Conservation (phyloP, 352 stramenopile species). For the Hyaloperonospora brassicae region DNA sequence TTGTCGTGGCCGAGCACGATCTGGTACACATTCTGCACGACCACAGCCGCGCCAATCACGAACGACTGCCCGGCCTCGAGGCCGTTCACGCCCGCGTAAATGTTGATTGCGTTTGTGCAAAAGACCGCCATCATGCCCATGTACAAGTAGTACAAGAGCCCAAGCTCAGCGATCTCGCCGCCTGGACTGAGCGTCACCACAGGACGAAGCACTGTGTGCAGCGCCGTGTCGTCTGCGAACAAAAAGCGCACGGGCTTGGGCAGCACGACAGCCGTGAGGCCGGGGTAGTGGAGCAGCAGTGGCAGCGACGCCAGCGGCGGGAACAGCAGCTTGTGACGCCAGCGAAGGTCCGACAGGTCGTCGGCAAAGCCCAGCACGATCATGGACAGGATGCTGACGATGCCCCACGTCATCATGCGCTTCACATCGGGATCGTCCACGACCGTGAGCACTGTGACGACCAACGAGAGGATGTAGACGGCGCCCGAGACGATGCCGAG, state of each 20-base stretch:
- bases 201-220: slow-evolving; percentile 53
- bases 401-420: slow-evolving; percentile 77
- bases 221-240: slow-evolving; percentile 48
- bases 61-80: slow-evolving; percentile 94
- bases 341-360: slow-evolving; percentile 94
- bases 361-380: slow-evolving; percentile 90
- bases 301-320: slow-evolving; percentile 94
- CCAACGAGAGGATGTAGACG: slow-evolving; percentile 70
- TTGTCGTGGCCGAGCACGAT: slow-evolving; percentile 81
- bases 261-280: slow-evolving; percentile 91
- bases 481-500: slow-evolving; percentile 82
- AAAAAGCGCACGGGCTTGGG: slow-evolving; percentile 81
- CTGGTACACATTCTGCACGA: slow-evolving; percentile 94
- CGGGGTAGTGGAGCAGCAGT: slow-evolving; percentile 94
- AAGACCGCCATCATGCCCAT: slow-evolving; percentile 99
- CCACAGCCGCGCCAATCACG: slow-evolving; percentile 89
- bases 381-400: slow-evolving; percentile 85
- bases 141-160: slow-evolving; percentile 94
- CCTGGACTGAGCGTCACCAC: slow-evolving; percentile 63
- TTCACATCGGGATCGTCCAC: slow-evolving; percentile 60
- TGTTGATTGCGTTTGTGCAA: slow-evolving; percentile 99
- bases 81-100: slow-evolving; percentile 98
- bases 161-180: slow-evolving; percentile 89
- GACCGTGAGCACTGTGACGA: slow-evolving; percentile 61
- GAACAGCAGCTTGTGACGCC: slow-evolving; percentile 95